A percentile compares a stretch with the other conserved stretches of the same genome.
Conservation (phyloP, 345 rosid species). For the Lenwebbia sp. region DNA sequence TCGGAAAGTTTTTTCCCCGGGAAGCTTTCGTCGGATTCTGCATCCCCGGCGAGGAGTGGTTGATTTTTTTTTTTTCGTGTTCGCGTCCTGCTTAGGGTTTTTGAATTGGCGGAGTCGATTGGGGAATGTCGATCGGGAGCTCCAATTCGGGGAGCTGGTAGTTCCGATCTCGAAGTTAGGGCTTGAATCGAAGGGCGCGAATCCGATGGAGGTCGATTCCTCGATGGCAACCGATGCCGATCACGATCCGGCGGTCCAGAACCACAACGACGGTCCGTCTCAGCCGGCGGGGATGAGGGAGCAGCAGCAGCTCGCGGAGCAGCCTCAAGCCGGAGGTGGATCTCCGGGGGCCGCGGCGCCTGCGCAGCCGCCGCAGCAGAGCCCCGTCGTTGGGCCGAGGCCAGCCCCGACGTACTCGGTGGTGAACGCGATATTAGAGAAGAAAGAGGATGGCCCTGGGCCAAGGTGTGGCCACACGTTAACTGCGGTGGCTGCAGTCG, state of each 20-base stretch:
- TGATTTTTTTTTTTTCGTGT: neutral
- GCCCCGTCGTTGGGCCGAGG: slow-evolving; percentile 70
- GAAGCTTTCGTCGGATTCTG: neutral
- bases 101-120: neutral
- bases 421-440: slow-evolving; percentile 80
- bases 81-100: neutral
- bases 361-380: slow-evolving; percentile 12
- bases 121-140: neutral
- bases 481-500: slow-evolving; percentile 92
- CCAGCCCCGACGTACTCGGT: slow-evolving; percentile 85
- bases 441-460: slow-evolving; percentile 97
- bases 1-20: neutral
- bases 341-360: slow-evolving; percentile 13
- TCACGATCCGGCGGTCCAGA: slow-evolving; percentile 50
- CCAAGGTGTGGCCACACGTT: slow-evolving; percentile 98
- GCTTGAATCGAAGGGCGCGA: slow-evolving; percentile 4
- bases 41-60: neutral
- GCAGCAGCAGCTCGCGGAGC: slow-evolving; percentile 32
- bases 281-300: slow-evolving; percentile 40
- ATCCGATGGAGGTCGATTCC: slow-evolving; percentile 75
- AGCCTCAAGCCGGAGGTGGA: slow-evolving; percentile 6
- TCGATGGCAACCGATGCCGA: slow-evolving; percentile 66
- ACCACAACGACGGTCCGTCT: slow-evolving; percentile 10
- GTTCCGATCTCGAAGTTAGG: slow-evolving; percentile 60
- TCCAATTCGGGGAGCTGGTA: slow-evolving; percentile 9